Evolutionary conservation across 2,329 filamentous ascomycete species (phyloP).

Genomic region (Epichloe festucae): DNA sequence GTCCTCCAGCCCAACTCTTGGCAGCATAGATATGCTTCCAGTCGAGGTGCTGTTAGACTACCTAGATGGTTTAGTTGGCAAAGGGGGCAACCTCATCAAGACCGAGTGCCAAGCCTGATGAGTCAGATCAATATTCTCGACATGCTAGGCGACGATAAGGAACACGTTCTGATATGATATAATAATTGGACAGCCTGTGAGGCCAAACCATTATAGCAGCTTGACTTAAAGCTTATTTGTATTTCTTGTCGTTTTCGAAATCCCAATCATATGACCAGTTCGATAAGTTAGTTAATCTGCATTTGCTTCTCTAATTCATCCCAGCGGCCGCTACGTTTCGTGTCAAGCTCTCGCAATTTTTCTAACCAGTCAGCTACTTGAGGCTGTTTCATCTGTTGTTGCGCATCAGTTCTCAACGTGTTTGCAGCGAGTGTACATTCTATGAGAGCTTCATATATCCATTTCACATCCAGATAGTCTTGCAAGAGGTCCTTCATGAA

Average conservation of each 20-base stretch:
- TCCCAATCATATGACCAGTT: not conserved
- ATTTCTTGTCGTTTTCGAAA: not conserved
- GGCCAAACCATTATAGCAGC: not conserved
- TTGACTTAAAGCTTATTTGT: not conserved
- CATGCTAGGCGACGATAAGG: not conserved
- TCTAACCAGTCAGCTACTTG: slow-evolving; percentile 43
- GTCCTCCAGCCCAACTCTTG: slow-evolving; percentile 58
- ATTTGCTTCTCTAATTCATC: slow-evolving; percentile 46
- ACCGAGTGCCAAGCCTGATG: slow-evolving; percentile 13
- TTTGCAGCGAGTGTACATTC: slow-evolving; percentile 46
- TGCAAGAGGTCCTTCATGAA: slow-evolving; percentile 54
- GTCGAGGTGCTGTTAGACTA: slow-evolving; percentile 52
- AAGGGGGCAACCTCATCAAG: slow-evolving; percentile 31
- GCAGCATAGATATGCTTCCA: slow-evolving; percentile 57
- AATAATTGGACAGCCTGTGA: not conserved
- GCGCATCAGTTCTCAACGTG: slow-evolving; percentile 23
- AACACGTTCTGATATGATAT: not conserved
- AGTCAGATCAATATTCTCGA: slow-evolving; percentile 2
- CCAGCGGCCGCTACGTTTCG: slow-evolving; percentile 65
- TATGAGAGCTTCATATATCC: slow-evolving; percentile 79
- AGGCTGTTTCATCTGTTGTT: slow-evolving; percentile 27
- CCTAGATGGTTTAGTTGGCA: slow-evolving; percentile 57
- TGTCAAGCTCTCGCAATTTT: slow-evolving; percentile 57
- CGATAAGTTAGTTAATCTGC: not conserved
- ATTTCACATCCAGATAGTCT: slow-evolving; percentile 53